Base-by-base conservation (phyloP, 345 rosid species). In the Lepidium africanum region DNA sequence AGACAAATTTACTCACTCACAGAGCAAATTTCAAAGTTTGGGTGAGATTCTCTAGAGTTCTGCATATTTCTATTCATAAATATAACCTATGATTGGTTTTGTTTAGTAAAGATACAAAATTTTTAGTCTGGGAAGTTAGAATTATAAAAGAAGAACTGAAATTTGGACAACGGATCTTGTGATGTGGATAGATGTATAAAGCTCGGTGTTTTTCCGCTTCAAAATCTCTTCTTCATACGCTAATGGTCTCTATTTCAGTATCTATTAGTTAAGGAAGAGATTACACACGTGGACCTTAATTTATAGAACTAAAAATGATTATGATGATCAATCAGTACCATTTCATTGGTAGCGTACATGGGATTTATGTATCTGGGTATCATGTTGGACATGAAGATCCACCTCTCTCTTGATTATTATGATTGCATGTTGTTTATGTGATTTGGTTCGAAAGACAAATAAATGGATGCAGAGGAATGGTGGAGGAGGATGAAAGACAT, bases 131-230 rank as follows among this genome's bases (percentile, higher is more conserved):
- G 14, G 11, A 32, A 23, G 6, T 10, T 6, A 42, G 23, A 21
- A 21, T 12, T 69, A 17, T n/a, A 32, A 67, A 14, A 38, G 61
- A 53, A 21, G 59, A 38, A 39, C 38, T 58, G 51, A 45, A 72
- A 54, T 21, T 21, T n/a, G 50, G 25, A 45, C 87, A 94, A 97
- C 82, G 83, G 99, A 94, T 81, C 72, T 94, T 43, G 90, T 89
- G 47, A 86, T 94, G 96, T 94, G 99, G 99, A 91, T 86, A 78
- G 95, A 94, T 59, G 79, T 65, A 43, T 79, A 87, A 35, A 87
- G 83, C 74, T 87, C 99, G 10, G 81, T 95, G 25, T 77, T 91
- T 51, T 87, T 94, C 12, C 63, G 23, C 23, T 21, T 76, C 69
- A 85, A 85, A 6, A 66, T 91, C 43, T 91, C 95, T 40, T 87